Base-by-base conservation (phyloP, 768 basidiomycete species). In the Flagelloscypha sp. region DNA sequence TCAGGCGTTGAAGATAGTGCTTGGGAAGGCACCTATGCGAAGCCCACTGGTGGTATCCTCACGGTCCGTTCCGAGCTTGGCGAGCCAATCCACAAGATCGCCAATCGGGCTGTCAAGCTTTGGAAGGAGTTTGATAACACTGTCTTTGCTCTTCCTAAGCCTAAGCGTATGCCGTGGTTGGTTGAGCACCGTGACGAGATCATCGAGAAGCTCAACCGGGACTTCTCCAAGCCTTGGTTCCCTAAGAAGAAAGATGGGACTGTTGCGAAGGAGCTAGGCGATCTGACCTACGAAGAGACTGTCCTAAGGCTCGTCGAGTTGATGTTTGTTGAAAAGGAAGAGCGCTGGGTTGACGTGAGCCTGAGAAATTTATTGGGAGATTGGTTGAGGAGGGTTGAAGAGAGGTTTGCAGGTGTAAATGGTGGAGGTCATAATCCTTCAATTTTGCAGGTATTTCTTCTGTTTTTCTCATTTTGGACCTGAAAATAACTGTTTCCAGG, bases 41-140 rank as follows among this genome's bases (percentile, higher is more conserved):
- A 87, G 61, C 84, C 92, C 41, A 95, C 92, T 5, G 95, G 94
- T 38, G 94, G 95, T 23, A 84, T 98, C 47, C 72, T 98, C 42
- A 98, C 94, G 5, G 95, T 99, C 42, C 85, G 83, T 46, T 98
- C 94, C 4, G 95, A 99, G 67, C 75, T 99, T 32, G 93, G 93
- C 25, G 95, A 99, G 59, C 95, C 95, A 8, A 98, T 98, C 48
- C 95, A 99, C 68, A 99, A 99, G 69, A 87, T 99, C 53, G 93
- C 95, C 22, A 99, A 82, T 27, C 85, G 95, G 31, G 95, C 76
- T 23, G 88, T 99, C 58, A 97, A 87, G 68, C 70, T 99, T 27
- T 99, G 95, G 95, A 90, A 92, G 59, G 93, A 98, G 65, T 97
- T 97, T 55, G 95, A 99, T 51, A 81, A 94, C 49, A 88, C 81